Conservation (phyloP, 768 basidiomycete genomes). For the Termitomyces sp. region DNA sequence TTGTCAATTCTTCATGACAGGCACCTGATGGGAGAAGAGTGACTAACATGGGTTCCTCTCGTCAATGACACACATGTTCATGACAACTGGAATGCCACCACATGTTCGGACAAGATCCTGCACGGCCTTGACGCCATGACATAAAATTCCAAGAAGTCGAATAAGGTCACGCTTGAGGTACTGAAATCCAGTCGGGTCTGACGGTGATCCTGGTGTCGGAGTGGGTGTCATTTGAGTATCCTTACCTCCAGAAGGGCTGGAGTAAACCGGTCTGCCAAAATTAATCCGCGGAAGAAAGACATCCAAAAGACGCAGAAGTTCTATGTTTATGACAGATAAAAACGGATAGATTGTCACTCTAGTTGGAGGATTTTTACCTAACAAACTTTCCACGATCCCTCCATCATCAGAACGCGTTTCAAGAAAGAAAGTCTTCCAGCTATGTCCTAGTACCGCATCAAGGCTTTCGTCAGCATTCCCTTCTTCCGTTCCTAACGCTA, state of each 20-base stretch:
- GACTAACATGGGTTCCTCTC: conserved; percentile 89
- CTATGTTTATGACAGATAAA: conserved; percentile 30
- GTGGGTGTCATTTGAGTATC: conserved; percentile 17
- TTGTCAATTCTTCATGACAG: conserved; percentile 5
- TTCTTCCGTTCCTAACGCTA: conserved; percentile 49
- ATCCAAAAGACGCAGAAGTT: conserved; percentile 69
- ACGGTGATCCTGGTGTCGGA: conserved; percentile 17
- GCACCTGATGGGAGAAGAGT: conserved; percentile 7
- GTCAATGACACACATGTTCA: conserved; percentile 87
- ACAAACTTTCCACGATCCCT: conserved; percentile 47
- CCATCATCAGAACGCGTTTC: conserved; percentile 34
- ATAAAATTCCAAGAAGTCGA: conserved; percentile 77
- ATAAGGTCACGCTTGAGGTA: conserved; percentile 89
- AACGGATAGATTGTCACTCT: conserved; percentile 4
- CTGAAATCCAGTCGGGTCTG: conserved; percentile 57
- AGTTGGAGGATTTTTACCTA: conserved; percentile 34
- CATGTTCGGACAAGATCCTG: conserved; percentile 70
- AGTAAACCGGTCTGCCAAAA: conserved; percentile 57
- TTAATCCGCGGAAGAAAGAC: conserved; percentile 81
- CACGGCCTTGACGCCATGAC: conserved; percentile 53
- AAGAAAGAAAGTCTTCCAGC: conserved; percentile 38
- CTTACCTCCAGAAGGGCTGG: conserved; percentile 13
- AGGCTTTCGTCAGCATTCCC: conserved; percentile 17
- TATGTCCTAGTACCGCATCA: conserved; percentile 15
- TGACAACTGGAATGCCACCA: conserved; percentile 74